Percentiles rank a stretch among this genome's conserved stretches.
Conservation (phyloP, 1,284 basidiomycete genomes). For the Pseudozyma hubeiensis region DNA sequence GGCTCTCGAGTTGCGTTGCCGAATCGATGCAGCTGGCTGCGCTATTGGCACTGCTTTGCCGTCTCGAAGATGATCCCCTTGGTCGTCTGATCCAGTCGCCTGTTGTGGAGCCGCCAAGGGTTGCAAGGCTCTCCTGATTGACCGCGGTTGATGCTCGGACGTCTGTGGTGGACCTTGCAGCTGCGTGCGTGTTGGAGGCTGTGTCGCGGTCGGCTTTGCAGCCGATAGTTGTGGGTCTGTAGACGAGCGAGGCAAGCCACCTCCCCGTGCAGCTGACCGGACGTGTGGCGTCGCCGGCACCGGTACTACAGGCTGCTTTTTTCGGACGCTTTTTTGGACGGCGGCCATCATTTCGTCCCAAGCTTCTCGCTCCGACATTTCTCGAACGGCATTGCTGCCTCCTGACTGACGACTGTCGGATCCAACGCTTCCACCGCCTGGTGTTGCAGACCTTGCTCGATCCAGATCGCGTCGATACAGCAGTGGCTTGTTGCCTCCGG, state of each 20-base stretch:
- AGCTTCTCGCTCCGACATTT: conserved; percentile 65
- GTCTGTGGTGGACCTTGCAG: neutral
- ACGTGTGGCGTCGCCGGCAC: conserved; percentile 17
- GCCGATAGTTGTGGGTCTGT: conserved; percentile 47
- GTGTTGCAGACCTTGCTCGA: conserved; percentile 51
- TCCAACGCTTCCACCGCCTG: conserved; percentile 54
- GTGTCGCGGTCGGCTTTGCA: conserved; percentile 26
- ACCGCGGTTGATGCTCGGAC: neutral
- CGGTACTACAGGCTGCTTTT: conserved; percentile 37
- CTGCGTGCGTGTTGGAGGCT: conserved; percentile 8
- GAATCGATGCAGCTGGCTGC: conserved; percentile 11
- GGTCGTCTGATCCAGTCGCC: neutral
- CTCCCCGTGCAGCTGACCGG: conserved; percentile 10
- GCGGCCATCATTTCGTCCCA: conserved; percentile 66
- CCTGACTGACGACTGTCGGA: conserved; percentile 66
- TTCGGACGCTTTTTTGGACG: conserved; percentile 63
- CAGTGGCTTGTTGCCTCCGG: conserved; percentile 27
- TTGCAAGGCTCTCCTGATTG: conserved; percentile 22
- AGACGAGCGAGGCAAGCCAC: conserved; percentile 35
- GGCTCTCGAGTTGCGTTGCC: conserved; percentile 15
- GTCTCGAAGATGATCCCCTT: neutral
- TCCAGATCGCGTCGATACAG: conserved; percentile 52
- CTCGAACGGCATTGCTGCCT: conserved; percentile 64
- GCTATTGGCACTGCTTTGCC: neutral
- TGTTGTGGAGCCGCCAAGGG: conserved; percentile 21